Conservation (phyloP, 202 grass and related monocot species). For the Setaria viridis region DNA sequence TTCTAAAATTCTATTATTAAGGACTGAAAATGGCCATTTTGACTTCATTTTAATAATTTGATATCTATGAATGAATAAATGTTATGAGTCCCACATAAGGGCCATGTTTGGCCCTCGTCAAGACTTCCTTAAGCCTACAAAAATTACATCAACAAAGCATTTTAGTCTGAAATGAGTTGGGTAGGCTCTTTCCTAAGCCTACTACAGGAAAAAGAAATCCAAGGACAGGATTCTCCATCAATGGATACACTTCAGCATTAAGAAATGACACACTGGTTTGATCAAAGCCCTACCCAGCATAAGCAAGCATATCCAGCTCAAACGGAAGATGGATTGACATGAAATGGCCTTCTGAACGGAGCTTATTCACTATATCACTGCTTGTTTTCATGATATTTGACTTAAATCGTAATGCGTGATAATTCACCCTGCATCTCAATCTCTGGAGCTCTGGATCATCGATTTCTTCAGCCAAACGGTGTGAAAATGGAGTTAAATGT, state of each 20-base stretch:
- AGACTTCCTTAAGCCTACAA: not conserved
- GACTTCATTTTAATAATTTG: not conserved
- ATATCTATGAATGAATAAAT: not conserved
- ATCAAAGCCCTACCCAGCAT: too few species aligned
- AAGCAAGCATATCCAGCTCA: slow-evolving; percentile 35
- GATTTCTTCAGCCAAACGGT: slow-evolving; percentile 87
- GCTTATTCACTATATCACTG: slow-evolving; percentile 52
- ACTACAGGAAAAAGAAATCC: not conserved
- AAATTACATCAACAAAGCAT: not conserved
- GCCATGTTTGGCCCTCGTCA: not conserved
- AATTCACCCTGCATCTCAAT: slow-evolving; percentile 92
- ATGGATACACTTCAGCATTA: slow-evolving; percentile 25
- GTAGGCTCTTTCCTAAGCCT: not conserved
- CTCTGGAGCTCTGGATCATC: slow-evolving; percentile 79
- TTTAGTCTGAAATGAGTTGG: not conserved
- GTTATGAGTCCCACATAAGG: not conserved
- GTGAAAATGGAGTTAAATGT: slow-evolving; percentile 95
- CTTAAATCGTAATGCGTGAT: slow-evolving; percentile 87
- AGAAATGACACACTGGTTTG: not conserved
- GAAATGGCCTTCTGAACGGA: slow-evolving; percentile 69
- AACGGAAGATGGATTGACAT: slow-evolving; percentile 74
- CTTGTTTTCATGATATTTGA: slow-evolving; percentile 92
- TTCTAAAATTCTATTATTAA: slow-evolving; percentile 13
- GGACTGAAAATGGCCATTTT: slow-evolving; percentile 22
- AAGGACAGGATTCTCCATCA: not conserved